Evolutionary conservation across 345 rosid genomes (phyloP).

Genomic region (Sapria himalayana): DNA sequence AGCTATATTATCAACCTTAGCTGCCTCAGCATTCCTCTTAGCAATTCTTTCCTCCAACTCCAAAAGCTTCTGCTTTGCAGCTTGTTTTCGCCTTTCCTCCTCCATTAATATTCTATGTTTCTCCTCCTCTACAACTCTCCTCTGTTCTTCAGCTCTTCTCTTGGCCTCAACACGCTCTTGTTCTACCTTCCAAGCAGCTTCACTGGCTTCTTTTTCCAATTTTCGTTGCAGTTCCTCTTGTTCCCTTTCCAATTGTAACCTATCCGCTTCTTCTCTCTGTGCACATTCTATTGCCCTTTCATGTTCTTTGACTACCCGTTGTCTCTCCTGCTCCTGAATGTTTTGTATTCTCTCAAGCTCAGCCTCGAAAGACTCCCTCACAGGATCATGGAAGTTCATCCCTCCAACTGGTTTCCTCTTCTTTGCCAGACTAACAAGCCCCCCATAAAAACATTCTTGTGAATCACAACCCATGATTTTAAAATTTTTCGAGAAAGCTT

Average conservation of each 20-base stretch:
- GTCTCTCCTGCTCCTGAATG: conserved; percentile 83
- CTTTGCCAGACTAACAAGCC: conserved; percentile 47
- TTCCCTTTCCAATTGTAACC: conserved; percentile 49
- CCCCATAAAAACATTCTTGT: conserved; percentile 45
- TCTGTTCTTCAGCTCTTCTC: conserved; percentile 62
- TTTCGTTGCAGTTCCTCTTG: conserved; percentile 54
- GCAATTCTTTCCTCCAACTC: conserved; percentile 92
- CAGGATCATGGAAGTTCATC: conserved; percentile 79
- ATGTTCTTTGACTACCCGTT: conserved; percentile 53
- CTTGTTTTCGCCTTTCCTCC: conserved; percentile 92
- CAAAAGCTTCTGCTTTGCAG: conserved; percentile 83
- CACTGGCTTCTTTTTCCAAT: conserved; percentile 74
- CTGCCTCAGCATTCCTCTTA: conserved; percentile 50
- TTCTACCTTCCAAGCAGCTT: conserved; percentile 79
- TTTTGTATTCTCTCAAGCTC: conserved; percentile 95
- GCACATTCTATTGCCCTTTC: conserved; percentile 70
- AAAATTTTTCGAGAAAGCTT: conserved; percentile 41
- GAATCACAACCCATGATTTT: conserved; percentile 40
- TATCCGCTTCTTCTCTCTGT: conserved; percentile 80
- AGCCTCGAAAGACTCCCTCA: conserved; percentile 93
- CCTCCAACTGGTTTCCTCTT: conserved; percentile 60
- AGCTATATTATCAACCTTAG: conserved; percentile 21
- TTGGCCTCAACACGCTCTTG: conserved; percentile 58
- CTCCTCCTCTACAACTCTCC: conserved; percentile 87
- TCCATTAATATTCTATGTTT: conserved; percentile 51